Percentiles rank a stretch among this genome's conserved stretches.
These are phyloP conservation scores for Diaporthe sp. DNA, from an alignment of 2,329 filamentous ascomycete genomes.

Conservation along the genomic window DNA sequence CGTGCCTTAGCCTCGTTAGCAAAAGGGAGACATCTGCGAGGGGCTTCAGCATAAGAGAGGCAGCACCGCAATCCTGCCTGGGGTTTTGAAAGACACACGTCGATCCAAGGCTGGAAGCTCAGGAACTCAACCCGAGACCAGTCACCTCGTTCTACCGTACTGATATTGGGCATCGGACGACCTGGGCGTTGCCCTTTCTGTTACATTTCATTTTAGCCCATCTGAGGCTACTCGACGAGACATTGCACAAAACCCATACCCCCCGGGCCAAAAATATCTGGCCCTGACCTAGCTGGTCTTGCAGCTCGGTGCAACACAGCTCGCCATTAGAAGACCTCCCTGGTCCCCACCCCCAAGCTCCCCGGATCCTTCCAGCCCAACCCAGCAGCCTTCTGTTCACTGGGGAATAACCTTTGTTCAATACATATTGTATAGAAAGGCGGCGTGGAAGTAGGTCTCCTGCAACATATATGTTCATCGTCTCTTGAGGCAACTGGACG, in stretches of 20 bases:
- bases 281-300: conserved; percentile 40
- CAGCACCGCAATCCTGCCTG: conserved; percentile 22
- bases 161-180: conserved; percentile 27
- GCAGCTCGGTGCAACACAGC: conserved; percentile 42
- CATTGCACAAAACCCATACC: conserved; percentile 26
- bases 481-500: not conserved
- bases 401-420: conserved; percentile 31
- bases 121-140: conserved; percentile 30
- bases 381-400: conserved; percentile 33
- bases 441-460: conserved; percentile 20
- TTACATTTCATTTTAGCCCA: conserved; percentile 39
- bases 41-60: conserved; percentile 22
- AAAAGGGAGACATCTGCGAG: conserved; percentile 33
- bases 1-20: conserved; percentile 24
- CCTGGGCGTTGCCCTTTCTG: conserved; percentile 29
- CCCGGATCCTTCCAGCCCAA: conserved; percentile 41
- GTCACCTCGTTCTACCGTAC: conserved; percentile 20
- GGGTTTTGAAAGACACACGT: conserved; percentile 30
- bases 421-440: conserved; percentile 25
- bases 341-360: conserved; percentile 42
- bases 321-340: conserved; percentile 42
- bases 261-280: conserved; percentile 39
- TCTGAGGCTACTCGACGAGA: conserved; percentile 35
- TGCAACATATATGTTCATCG: not conserved
- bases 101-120: conserved; percentile 18